phyloP scores from a whole-genome alignment of 2,329 filamentous ascomycete species.

The Atkinsonella hypoxylon region DNA sequence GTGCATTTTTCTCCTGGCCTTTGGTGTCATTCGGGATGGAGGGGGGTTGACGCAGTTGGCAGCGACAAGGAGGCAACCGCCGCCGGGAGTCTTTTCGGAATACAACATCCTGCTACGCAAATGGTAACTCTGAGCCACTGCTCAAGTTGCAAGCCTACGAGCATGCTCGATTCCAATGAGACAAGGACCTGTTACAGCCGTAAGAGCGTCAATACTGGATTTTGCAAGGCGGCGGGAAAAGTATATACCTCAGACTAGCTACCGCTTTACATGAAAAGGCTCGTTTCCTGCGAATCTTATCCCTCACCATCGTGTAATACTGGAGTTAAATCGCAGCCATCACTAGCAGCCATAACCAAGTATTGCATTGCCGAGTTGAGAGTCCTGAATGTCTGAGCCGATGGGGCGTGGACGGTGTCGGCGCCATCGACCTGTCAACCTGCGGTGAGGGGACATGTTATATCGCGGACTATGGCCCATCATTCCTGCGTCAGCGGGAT shows the following conservation, averaged over 20 bases:
- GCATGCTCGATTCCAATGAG: conserved; percentile 10
- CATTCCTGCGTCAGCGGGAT: conserved; percentile 14
- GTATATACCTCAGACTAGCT: no score
- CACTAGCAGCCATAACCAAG: conserved; percentile 11
- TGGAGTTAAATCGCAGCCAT: conserved; percentile 7
- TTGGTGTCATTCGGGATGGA: conserved; percentile 14
- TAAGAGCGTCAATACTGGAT: conserved; percentile 10
- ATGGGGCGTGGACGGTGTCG: conserved; percentile 14
- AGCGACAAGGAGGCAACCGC: conserved; percentile 1
- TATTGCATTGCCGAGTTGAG: conserved; percentile 28
- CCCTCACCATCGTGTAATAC: neutral
- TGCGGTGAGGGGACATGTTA: conserved; percentile 10
- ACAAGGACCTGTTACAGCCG: conserved; percentile 14
- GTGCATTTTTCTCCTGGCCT: conserved; percentile 14
- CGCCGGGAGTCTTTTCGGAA: conserved; percentile 7
- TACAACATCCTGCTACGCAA: neutral
- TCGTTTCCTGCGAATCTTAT: no score
- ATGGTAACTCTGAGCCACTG: neutral
- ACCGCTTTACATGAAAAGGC: no score
- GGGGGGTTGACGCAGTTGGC: conserved; percentile 12
- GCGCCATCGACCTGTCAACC: conserved; percentile 13
- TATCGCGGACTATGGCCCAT: conserved; percentile 9
- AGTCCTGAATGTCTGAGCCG: conserved; percentile 11
- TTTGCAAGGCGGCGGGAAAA: no score
- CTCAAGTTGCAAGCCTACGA: neutral